These are phyloP conservation scores for Dendrobium huoshanense DNA, from an alignment of 106 monocot genomes.

Conservation along the genomic window DNA sequence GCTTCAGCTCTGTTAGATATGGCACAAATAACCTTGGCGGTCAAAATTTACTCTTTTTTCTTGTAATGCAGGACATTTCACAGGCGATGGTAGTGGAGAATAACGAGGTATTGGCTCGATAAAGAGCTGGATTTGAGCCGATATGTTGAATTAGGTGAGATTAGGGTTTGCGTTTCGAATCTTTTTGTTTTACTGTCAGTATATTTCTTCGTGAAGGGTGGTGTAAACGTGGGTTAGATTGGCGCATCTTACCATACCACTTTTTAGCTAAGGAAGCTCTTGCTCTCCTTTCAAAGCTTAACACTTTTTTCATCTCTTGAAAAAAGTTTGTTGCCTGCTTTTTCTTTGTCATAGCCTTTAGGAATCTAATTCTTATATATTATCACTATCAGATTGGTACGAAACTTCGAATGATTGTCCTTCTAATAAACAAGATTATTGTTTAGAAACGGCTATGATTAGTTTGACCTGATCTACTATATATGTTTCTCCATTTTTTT, in stretches of 20 bases:
- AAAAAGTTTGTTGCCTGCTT: conserved; percentile 1
- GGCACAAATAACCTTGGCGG: background rate
- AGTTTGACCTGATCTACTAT: background rate
- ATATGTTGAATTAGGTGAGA: background rate
- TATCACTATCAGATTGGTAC: background rate
- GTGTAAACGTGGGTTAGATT: background rate
- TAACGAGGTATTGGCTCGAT: background rate
- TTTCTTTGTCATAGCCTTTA: background rate
- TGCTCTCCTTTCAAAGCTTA: background rate
- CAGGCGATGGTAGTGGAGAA: background rate
- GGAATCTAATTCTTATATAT: background rate
- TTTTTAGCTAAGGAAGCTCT: background rate
- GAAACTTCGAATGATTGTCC: background rate
- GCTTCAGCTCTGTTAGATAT: background rate
- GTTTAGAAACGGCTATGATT: background rate
- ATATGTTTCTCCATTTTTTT: background rate
- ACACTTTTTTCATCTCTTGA: background rate
- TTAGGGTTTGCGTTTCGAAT: conserved; percentile 4
- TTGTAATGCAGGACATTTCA: background rate
- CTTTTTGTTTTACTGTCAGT: background rate
- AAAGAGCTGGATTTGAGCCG: background rate
- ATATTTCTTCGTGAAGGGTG: background rate
- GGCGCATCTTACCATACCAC: background rate
- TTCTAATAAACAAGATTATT: background rate
- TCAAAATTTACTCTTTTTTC: background rate